Base-by-base conservation (phyloP, 331 rosid species). In the Pyrus hybrid region DNA sequence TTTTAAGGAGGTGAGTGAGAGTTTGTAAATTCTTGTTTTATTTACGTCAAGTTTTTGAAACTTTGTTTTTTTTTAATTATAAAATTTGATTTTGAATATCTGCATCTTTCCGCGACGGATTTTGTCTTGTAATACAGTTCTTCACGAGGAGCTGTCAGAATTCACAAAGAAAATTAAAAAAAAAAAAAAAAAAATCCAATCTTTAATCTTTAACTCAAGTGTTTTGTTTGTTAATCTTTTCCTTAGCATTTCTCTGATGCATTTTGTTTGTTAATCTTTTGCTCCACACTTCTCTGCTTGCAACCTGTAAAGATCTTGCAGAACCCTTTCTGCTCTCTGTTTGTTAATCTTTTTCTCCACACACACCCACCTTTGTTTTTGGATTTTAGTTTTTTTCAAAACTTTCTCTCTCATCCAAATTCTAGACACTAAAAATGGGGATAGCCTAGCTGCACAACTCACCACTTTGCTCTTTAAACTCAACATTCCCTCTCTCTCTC, bases 121-220 rank as follows among this genome's bases (percentile, higher is more conserved):
- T 87, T 94, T 92, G 99, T 94, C 99, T n/a, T 89, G 78, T 90
- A 94, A 94, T 83, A 85, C 92, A 85, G 86, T 88, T 88, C 84
- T 84, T 92, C 99, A 94, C 97, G 99, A 90, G 99, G 85, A 75
- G 70, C 41, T 94, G 99, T 94, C 99, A 90, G 99, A 89, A 78
- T 68, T 81, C 43, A 37, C 43, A 30, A 43, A 22, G 23, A 70
- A 43, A 65, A 41, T 28, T 61, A 1, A 7, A 5, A 30, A 33
- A 16, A 33, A 35, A 33, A 35, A 35, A 17, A 8, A 21, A 35
- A 28, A 64, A 51, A 32, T 37, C 18, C 22, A 21, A 76, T 71
- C 83, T 88, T 86, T 83, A 17, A 28, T 69, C 54, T 75, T 67
- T 66, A 11, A 53, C 67, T 74, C 43, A 79, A 78, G 43, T 37